Base-by-base conservation (phyloP, 805 yeast genomes). In the Starmerella ratchasimensis region DNA sequence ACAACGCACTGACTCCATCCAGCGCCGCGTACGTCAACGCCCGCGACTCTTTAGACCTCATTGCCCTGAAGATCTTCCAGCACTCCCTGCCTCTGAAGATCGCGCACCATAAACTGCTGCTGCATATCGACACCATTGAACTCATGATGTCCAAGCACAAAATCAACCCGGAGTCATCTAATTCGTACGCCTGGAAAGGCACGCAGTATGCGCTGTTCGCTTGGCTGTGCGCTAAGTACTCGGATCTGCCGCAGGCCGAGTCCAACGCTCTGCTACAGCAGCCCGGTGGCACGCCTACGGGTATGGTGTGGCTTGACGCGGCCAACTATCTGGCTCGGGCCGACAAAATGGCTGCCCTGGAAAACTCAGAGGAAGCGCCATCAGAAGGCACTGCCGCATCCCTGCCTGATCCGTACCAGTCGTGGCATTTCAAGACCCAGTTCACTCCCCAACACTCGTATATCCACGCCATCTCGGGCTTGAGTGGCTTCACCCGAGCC, bases 191-290 rank as follows among this genome's bases (percentile, higher is more conserved):
- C 28, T 80, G 93, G 93, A 49, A 65, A 9, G 67, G 76, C 0
- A 51, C 59, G n/a, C 93, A 80, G 50, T 68, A 71, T 45, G 67
- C 71, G 29, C 69, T 79, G 74, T 58, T 80, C 10, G 82, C 79
- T 0, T 71, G 31, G 14, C 34, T 44, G 3, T 43, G 48, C 34
- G 22, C 36, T 17, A 16, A 20, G 7, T 25, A 33, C 3, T 24
- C 17, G 17, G 30, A 37, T 9, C 27, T 32, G 14, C 18, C 38
- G 9, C 27, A 17, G 22, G 28, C 28, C 4, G 31, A 30, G 6
- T 6, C 33, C 7, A 24, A 36, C 35, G 38, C 30, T 24, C n/a
- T 24, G 23, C 11, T 33, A 17, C n/a, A 13, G 17, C 31, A 33
- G 13, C 42, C 45, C n/a, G 38, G 34, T 5, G 45, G 45, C 4